Base-by-base conservation (phyloP, 2,329 filamentous ascomycete species). In the Parastagonospora nodorum region DNA sequence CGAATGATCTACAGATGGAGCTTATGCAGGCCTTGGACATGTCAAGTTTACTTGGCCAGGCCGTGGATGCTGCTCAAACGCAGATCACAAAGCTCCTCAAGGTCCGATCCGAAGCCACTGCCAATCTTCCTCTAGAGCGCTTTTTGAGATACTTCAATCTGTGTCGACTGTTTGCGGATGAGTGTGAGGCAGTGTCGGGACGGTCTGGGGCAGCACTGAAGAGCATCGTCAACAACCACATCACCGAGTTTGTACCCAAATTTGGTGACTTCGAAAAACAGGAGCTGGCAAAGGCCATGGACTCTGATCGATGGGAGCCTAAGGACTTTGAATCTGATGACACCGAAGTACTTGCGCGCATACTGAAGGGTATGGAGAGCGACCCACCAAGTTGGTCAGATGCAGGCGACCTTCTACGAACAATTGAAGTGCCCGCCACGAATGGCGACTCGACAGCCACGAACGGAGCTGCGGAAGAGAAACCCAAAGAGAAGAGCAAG, bases 61-160 rank as follows among this genome's bases (percentile, higher is more conserved):
- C 88, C 10, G 88, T 94, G 5, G 90, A 95, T 67, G 84, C 89
- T 37, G 88, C 89, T 0, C 89, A 93, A 61, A 82, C 79, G 1
- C 85, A 88, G 53, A 82, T 87, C 57, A 89, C 90, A 36, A 90
- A 90, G 64, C 80, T 94, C 1, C 78, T 94, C 24, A 88, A 88
- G 47, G 90, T 94, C 1, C 84, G 90, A 28, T 84, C 87, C 2
- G 89, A 92, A 56, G 88, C 92, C 67, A 88, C 85, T 39, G 82
- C 84, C 2, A 82, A 83, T 27, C 76, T 93, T 8, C 83, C 88
- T 1, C 79, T 90, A 2, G 77, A 84, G 40, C 81, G 84, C 60
- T 95, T 95, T 71, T 75, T 94, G 37, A 84, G 90, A 32, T 94
- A 94, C 71, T 92, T 93, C 63, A 90, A 84, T 1, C 80, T 95